Evolutionary conservation across 257 asterid species (phyloP).

Genomic region (Forsythia viridissima): DNA sequence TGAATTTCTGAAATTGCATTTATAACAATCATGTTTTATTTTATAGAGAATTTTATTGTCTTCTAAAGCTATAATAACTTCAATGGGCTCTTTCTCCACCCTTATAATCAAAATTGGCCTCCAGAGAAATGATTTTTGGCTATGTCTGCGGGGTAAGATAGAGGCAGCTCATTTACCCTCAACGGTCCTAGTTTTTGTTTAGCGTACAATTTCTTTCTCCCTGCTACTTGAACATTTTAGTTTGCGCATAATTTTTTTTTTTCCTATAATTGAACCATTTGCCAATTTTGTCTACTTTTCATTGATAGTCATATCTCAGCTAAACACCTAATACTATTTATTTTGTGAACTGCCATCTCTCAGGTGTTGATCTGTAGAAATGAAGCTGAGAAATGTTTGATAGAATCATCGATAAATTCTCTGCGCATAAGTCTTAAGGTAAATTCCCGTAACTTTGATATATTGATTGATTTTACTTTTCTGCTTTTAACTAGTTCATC

Average conservation of each 20-base stretch:
- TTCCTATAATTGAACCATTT: conserved; percentile 1
- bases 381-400: conserved; percentile 96
- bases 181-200: background rate
- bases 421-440: conserved; percentile 96
- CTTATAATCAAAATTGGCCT: background rate
- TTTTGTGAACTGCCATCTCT: conserved; percentile 27
- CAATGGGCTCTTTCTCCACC: background rate
- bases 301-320: conserved; percentile 5
- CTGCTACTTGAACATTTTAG: no score
- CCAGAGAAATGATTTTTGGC: background rate
- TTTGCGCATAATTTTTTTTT: no score
- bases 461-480: conserved; percentile 12
- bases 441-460: conserved; percentile 27
- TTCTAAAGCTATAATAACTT: no score
- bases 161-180: background rate
- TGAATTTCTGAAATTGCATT: background rate
- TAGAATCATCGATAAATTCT: conserved; percentile 95
- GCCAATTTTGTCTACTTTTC: conserved; percentile 8
- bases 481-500: conserved; percentile 14
- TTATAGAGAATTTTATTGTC: background rate
- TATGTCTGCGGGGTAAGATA: background rate
- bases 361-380: conserved; percentile 91
- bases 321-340: conserved; percentile 14
- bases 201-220: no score
- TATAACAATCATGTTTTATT: background rate